Percentiles rank a stretch among this genome's conserved stretches.
Conservation (phyloP, 345 rosid species). For the Brassica rapa region DNA sequence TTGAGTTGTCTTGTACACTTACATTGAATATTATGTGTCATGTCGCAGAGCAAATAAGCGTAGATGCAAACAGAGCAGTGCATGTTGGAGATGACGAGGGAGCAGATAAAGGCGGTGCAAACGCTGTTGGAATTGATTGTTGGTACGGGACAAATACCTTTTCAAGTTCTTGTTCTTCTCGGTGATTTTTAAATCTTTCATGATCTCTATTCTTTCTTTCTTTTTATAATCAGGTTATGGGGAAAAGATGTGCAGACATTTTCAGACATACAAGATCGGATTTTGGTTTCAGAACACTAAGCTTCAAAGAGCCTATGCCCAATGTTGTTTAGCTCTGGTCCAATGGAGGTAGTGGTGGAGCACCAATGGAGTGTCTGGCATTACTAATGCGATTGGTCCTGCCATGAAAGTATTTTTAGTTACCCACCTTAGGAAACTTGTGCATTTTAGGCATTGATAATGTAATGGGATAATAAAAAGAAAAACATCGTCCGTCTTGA, state of each 20-base stretch:
- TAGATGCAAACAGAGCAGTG: conserved; percentile 58
- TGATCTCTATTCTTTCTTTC: no score
- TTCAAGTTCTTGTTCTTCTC: not conserved
- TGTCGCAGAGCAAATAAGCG: conserved; percentile 54
- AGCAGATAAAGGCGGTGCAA: conserved; percentile 80
- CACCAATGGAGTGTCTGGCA: not conserved
- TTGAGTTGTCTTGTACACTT: not conserved
- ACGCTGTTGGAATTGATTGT: conserved; percentile 69
- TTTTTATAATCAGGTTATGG: conserved; percentile 61
- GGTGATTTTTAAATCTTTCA: conserved; percentile 13
- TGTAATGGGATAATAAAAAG: not conserved
- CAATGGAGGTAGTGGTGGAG: no score
- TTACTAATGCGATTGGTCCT: not conserved
- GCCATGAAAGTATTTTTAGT: not conserved
- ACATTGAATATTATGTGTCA: not conserved
- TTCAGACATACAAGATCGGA: conserved; percentile 54
- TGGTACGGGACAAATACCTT: conserved; percentile 50
- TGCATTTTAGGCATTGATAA: not conserved
- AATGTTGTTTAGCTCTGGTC: not conserved
- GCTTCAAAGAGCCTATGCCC: not conserved
- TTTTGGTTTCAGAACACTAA: conserved; percentile 45
- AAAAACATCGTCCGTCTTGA: not conserved
- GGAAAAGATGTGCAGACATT: conserved; percentile 71
- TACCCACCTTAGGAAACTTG: not conserved
- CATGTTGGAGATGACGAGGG: conserved; percentile 80